Evolutionary conservation across 805 yeast genomes (phyloP).

Genomic region (Kodamaea hsintzibuensis): DNA sequence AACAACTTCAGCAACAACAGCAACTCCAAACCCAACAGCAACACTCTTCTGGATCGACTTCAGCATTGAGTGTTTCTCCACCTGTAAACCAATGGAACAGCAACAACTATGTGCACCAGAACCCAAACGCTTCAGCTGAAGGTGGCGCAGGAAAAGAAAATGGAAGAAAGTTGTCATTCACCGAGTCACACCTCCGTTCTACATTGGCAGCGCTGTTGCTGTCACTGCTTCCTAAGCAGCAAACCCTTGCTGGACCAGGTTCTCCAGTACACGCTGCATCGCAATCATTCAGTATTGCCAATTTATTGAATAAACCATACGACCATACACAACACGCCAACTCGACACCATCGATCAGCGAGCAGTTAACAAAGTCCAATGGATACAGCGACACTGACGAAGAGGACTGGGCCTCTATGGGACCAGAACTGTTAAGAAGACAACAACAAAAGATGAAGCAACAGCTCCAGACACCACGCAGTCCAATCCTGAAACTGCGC

Average conservation of each 20-base stretch:
- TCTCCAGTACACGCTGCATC: slow-evolving; percentile 7
- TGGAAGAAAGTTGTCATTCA: slow-evolving; percentile 40
- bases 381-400: slow-evolving; percentile 81
- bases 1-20: slow-evolving; percentile 7
- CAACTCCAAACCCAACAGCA: slow-evolving; percentile 1
- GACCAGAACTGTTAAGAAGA: slow-evolving; percentile 66
- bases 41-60: slow-evolving; percentile 7
- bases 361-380: neutral
- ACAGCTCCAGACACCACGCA: slow-evolving; percentile 10
- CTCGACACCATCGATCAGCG: slow-evolving; percentile 13
- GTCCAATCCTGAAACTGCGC: slow-evolving; percentile 8
- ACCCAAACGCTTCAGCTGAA: slow-evolving; percentile 8
- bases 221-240: slow-evolving; percentile 5
- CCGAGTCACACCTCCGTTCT: slow-evolving; percentile 45
- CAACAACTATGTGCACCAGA: slow-evolving; percentile 16
- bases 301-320: slow-evolving; percentile 15
- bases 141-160: slow-evolving; percentile 13
- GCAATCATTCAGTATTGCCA: slow-evolving; percentile 13
- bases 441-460: slow-evolving; percentile 17
- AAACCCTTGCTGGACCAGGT: neutral
- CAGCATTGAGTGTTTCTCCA: slow-evolving; percentile 23
- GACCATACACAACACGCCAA: slow-evolving; percentile 10
- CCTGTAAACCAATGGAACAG: slow-evolving; percentile 15
- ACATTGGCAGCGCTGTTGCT: slow-evolving; percentile 32
- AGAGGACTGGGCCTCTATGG: slow-evolving; percentile 94